Conservation (phyloP, 352 stramenopile species). For the Paralagenidium karlingii region DNA sequence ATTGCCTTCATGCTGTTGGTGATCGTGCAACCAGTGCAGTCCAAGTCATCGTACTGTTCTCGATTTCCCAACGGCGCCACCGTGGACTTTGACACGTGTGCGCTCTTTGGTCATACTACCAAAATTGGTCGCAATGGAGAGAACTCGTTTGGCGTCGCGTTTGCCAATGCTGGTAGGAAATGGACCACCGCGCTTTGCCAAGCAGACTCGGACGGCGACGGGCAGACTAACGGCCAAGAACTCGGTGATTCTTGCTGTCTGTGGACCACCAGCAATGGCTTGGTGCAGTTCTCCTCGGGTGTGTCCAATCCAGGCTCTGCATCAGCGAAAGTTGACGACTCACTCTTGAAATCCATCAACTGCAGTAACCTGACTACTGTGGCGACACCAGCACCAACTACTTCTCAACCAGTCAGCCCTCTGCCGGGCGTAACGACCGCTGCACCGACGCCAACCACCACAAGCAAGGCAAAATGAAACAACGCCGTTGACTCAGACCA, state of each 20-base stretch:
- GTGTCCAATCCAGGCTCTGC: constrained; percentile 9
- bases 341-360: constrained; percentile 3
- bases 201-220: constrained; percentile 62
- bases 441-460: too few species aligned
- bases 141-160: constrained; percentile 56
- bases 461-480: too few species aligned
- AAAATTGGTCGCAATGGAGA: constrained; percentile 16
- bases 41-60: too few species aligned
- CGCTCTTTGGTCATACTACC: constrained; percentile 14
- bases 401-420: too few species aligned
- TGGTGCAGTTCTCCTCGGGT: constrained; percentile 4
- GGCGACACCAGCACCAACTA: too few species aligned
- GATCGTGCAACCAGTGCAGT: too few species aligned
- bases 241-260: constrained; percentile 73
- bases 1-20: too few species aligned
- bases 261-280: constrained; percentile 35
- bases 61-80: too few species aligned
- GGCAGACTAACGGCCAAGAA: constrained; percentile 74
- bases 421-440: too few species aligned
- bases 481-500: too few species aligned
- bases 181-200: constrained; percentile 48
- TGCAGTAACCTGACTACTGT: constrained; percentile 3
- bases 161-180: constrained; percentile 21
- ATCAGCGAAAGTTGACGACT: constrained; percentile 1
- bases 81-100: constrained; percentile 8